Evolutionary conservation across 2,329 filamentous ascomycete species (phyloP).

Genomic region (Claviceps pazoutovae): DNA sequence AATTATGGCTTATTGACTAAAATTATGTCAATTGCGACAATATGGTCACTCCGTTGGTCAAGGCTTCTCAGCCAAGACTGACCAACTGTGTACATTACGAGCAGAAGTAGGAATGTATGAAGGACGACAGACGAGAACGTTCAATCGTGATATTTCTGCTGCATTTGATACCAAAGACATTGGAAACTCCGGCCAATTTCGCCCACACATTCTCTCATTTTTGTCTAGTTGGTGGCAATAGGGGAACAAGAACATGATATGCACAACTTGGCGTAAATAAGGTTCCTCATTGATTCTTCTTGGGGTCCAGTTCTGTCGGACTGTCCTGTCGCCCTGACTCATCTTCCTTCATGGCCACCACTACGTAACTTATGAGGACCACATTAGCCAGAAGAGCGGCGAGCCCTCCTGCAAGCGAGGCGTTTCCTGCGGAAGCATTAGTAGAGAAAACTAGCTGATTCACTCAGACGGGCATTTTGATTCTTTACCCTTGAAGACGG

Average conservation of each 20-base stretch:
- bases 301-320: constrained; percentile 28
- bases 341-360: constrained; percentile 87
- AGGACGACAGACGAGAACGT: background rate
- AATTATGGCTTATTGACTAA: constrained; percentile 10
- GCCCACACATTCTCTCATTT: background rate
- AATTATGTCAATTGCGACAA: constrained; percentile 10
- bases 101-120: constrained; percentile 2
- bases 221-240: background rate
- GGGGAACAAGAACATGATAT: background rate
- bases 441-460: background rate
- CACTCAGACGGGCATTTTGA: constrained; percentile 1
- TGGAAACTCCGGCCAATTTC: background rate
- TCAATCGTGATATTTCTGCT: background rate
- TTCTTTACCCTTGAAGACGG: constrained; percentile 56
- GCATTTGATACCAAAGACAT: background rate
- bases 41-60: constrained; percentile 2
- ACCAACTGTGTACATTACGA: constrained; percentile 9
- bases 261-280: background rate
- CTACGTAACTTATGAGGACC: constrained; percentile 76
- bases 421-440: constrained; percentile 49
- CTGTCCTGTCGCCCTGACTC: constrained; percentile 30
- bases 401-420: constrained; percentile 70
- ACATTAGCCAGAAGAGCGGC: constrained; percentile 87
- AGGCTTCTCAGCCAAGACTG: background rate
- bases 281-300: constrained; percentile 31